Percentiles rank a stretch among this genome's conserved stretches.
Evolutionary conservation across 805 yeast genomes (phyloP).

Genomic region (Dipodascopsis tothii): DNA sequence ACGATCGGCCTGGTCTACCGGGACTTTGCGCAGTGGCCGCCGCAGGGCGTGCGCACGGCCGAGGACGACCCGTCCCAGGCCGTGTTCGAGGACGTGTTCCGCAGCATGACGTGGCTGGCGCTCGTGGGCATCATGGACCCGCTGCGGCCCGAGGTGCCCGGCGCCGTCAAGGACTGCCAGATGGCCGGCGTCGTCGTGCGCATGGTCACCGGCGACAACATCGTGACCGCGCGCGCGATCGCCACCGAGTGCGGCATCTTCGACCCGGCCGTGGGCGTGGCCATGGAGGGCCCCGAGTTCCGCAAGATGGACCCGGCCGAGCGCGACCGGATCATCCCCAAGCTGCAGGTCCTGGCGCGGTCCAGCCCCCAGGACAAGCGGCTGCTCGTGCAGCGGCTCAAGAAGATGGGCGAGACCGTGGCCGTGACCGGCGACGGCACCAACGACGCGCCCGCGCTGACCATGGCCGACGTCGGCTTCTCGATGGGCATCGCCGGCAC

Average conservation of each 20-base stretch:
- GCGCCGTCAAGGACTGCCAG: conserved; percentile 79
- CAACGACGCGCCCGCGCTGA: conserved; percentile 95
- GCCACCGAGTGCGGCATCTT: conserved; percentile 79
- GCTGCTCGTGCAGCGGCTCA: conserved; percentile 71
- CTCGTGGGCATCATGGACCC: conserved; percentile 95
- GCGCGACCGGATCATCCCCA: conserved; percentile 57
- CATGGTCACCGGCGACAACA: conserved; percentile 97
- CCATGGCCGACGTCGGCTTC: conserved; percentile 94
- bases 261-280: conserved; percentile 40
- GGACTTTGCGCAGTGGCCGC: conserved; percentile 69
- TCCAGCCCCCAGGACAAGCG: conserved; percentile 95
- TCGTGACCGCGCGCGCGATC: conserved; percentile 85
- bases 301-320: conserved; percentile 55
- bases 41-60: conserved; percentile 34
- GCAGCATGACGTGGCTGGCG: conserved; percentile 50
- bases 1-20: conserved; percentile 82
- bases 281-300: conserved; percentile 91
- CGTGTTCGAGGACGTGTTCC: conserved; percentile 21
- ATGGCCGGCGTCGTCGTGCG: conserved; percentile 89
- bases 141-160: conserved; percentile 78
- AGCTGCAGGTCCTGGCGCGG: conserved; percentile 78
- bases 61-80: conserved; percentile 24
- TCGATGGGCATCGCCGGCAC: conserved; percentile 99
- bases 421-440: conserved; percentile 99
- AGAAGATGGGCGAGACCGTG: conserved; percentile 79